Evolutionary conservation across 225 moss, liverwort and hornwort genomes (phyloP).

Genomic region (Pseudoscleropodium purum): DNA sequence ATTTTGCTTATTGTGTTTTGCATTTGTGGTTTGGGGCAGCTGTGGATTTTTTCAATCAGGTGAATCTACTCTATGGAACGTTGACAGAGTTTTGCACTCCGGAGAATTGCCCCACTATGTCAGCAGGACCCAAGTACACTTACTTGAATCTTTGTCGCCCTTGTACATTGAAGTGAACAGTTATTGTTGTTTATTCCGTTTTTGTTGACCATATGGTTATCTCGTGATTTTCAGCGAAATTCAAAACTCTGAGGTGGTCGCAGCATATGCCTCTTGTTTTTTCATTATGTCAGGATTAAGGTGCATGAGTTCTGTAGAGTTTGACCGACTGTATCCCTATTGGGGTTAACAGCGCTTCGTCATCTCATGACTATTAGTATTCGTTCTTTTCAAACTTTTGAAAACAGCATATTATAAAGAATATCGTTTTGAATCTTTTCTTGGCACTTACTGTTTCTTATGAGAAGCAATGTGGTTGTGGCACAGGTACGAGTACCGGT

Average conservation of each 20-base stretch:
- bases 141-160: not conserved
- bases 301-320: not conserved
- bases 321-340: not conserved
- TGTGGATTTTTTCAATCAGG: conserved; percentile 99
- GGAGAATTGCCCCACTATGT: conserved; percentile 97
- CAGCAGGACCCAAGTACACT: conserved; percentile 87
- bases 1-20: conserved; percentile 2
- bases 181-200: not conserved
- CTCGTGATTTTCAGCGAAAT: not conserved
- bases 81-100: conserved; percentile 97
- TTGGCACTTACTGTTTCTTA: not conserved
- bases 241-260: not conserved
- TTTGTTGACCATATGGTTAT: not conserved
- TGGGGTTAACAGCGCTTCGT: not conserved
- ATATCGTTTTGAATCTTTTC: not conserved
- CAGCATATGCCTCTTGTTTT: not conserved
- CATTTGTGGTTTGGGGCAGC: conserved; percentile 36
- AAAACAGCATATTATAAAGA: not conserved
- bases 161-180: not conserved
- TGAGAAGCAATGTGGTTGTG: not conserved
- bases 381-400: not conserved
- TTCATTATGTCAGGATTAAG: not conserved
- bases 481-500: conserved; percentile 88
- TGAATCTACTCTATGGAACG: conserved; percentile 92
- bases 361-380: not conserved